A percentile compares a stretch with the other conserved stretches of the same genome.
These are phyloP conservation scores for Citropsis articulata DNA, from an alignment of 345 rosid species.

Conservation along the genomic window DNA sequence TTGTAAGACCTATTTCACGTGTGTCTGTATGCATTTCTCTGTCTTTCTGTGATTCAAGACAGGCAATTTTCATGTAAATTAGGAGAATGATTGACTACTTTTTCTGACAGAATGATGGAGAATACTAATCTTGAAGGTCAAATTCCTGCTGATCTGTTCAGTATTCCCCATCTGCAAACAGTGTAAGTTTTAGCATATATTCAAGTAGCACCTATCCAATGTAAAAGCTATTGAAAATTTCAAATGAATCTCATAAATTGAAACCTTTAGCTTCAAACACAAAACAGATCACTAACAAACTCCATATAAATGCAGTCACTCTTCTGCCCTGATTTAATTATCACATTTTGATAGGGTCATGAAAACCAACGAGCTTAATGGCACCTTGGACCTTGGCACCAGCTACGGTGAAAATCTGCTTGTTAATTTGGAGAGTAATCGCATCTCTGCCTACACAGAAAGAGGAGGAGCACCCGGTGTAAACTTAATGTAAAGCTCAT, in stretches of 20 bases:
- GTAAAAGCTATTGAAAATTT: not conserved
- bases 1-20: not conserved
- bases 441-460: slow-evolving; percentile 27
- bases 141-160: slow-evolving; percentile 55
- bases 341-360: slow-evolving; percentile 37
- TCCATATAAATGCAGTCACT: not conserved
- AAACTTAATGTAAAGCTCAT: slow-evolving; percentile 48
- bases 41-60: not conserved
- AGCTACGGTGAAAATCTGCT: slow-evolving; percentile 38
- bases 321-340: not conserved
- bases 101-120: slow-evolving; percentile 60
- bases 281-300: not conserved
- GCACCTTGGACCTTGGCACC: slow-evolving; percentile 51
- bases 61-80: not conserved
- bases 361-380: slow-evolving; percentile 47
- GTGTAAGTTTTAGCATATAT: slow-evolving; percentile 48
- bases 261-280: not conserved
- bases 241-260: not conserved
- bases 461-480: slow-evolving; percentile 7
- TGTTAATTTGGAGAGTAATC: slow-evolving; percentile 57
- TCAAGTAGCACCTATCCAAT: not conserved
- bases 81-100: not conserved
- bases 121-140: slow-evolving; percentile 41
- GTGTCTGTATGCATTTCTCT: not conserved
- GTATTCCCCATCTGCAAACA: slow-evolving; percentile 53